Conservation (phyloP, 2,329 filamentous ascomycete species). For the Penicillium fuscoglaucum region DNA sequence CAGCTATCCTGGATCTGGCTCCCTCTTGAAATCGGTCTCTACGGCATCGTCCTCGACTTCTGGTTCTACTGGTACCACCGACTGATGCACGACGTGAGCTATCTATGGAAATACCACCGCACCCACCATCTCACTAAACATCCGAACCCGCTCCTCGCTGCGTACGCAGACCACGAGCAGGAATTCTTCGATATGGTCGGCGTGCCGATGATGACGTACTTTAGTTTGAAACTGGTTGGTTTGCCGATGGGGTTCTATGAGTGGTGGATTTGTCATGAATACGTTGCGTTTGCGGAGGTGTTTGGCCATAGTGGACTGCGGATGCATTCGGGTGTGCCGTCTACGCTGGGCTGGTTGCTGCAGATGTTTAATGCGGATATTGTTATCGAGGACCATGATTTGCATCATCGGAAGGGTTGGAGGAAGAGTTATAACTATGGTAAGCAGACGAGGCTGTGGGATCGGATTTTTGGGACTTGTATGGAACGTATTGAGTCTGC, state of each 20-base stretch:
- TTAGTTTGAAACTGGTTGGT: constrained; percentile 38
- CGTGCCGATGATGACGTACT: constrained; percentile 44
- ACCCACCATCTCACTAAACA: constrained; percentile 51
- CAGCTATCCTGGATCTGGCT: constrained; percentile 38
- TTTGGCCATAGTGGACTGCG: constrained; percentile 29
- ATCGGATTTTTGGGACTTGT: constrained; percentile 40
- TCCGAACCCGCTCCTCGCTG: constrained; percentile 44
- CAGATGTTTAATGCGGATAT: constrained; percentile 39
- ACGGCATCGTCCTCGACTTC: constrained; percentile 28
- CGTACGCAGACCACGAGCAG: constrained; percentile 47
- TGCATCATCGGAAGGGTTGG: constrained; percentile 45
- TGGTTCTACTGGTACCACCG: constrained; percentile 34
- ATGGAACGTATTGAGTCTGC: constrained; percentile 40
- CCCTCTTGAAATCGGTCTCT: constrained; percentile 34
- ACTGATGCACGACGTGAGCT: constrained; percentile 44
- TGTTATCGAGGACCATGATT: constrained; percentile 48
- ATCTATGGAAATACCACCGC: constrained; percentile 47
- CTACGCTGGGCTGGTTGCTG: constrained; percentile 40
- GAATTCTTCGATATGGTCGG: constrained; percentile 48
- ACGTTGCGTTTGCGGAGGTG: constrained; percentile 41
- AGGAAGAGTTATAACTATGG: constrained; percentile 41
- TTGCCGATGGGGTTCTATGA: constrained; percentile 51
- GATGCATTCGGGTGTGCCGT: constrained; percentile 39
- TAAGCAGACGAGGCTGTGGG: constrained; percentile 41
- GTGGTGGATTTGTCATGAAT: constrained; percentile 51